Conservation (phyloP, 1,139 yeast species). For the Yamadazyma spencermartinsiae region DNA sequence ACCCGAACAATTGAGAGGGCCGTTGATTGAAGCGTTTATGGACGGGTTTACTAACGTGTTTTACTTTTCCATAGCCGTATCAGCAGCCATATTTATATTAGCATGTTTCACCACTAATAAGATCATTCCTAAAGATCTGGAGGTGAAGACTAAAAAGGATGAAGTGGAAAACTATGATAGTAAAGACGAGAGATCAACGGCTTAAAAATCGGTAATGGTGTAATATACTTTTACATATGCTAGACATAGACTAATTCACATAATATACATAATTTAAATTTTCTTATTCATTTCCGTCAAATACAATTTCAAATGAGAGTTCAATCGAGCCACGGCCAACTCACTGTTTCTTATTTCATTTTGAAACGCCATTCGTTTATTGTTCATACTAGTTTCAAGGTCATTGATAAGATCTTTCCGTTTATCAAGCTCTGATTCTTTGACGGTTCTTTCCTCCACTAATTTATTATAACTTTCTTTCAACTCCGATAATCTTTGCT, state of each 20-base stretch:
- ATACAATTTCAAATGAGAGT: constrained; percentile 16
- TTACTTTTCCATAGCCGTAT: constrained; percentile 39
- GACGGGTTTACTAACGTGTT: constrained; percentile 40
- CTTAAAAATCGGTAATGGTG: background rate
- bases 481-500: constrained; percentile 45
- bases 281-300: constrained; percentile 20
- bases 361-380: constrained; percentile 47
- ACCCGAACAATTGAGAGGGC: constrained; percentile 22
- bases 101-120: constrained; percentile 38
- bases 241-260: background rate
- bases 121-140: constrained; percentile 35
- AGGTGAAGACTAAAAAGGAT: constrained; percentile 21
- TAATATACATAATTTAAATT: constrained; percentile 2
- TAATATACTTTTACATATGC: background rate
- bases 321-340: constrained; percentile 52
- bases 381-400: constrained; percentile 48
- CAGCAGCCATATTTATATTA: constrained; percentile 28
- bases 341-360: constrained; percentile 55
- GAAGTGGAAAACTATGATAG: background rate
- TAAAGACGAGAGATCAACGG: no score
- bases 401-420: constrained; percentile 48
- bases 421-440: constrained; percentile 52
- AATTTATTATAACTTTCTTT: constrained; percentile 49
- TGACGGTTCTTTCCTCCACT: constrained; percentile 49
- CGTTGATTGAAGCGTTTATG: constrained; percentile 35